Percentiles rank a stretch among this genome's conserved stretches.
phyloP scores from a whole-genome alignment of 331 rosid species.

The Dryas integrifolia region DNA sequence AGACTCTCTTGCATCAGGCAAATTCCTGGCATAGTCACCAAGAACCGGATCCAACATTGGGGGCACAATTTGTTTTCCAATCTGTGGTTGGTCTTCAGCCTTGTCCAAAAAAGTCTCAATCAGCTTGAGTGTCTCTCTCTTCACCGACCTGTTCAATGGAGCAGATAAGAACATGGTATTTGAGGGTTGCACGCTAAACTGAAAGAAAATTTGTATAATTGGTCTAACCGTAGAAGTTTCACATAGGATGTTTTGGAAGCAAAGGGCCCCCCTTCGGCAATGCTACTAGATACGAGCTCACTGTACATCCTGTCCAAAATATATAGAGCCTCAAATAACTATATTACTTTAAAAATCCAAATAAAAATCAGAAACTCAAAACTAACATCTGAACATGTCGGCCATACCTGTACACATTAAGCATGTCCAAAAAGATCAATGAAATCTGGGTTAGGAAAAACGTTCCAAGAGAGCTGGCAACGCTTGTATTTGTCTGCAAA shows the following conservation, averaged over 20 bases:
- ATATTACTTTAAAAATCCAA: not conserved
- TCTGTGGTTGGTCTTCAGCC: slow-evolving; percentile 89
- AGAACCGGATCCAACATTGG: slow-evolving; percentile 97
- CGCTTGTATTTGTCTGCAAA: slow-evolving; percentile 88
- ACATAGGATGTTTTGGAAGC: slow-evolving; percentile 88
- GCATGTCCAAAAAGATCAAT: slow-evolving; percentile 88
- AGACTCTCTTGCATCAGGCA: slow-evolving; percentile 94
- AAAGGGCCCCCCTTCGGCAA: slow-evolving; percentile 79
- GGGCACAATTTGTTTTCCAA: slow-evolving; percentile 93
- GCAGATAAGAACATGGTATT: not conserved
- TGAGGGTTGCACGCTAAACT: not conserved
- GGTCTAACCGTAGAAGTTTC: slow-evolving; percentile 67
- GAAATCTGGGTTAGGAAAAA: slow-evolving; percentile 80
- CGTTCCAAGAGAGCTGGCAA: slow-evolving; percentile 78
- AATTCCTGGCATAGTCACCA: slow-evolving; percentile 90
- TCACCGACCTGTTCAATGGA: slow-evolving; percentile 65
- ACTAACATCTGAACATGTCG: not conserved
- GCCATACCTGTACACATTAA: slow-evolving; percentile 79
- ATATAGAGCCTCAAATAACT: not conserved
- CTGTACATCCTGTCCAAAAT: slow-evolving; percentile 78
- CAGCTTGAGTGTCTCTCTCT: slow-evolving; percentile 88
- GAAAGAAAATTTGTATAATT: not conserved
- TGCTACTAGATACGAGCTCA: slow-evolving; percentile 85
- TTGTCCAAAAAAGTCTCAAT: slow-evolving; percentile 91
- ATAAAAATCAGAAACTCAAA: not conserved